Conservation (phyloP, 176 grass and related monocot genomes). For the Triticum monococcum region DNA sequence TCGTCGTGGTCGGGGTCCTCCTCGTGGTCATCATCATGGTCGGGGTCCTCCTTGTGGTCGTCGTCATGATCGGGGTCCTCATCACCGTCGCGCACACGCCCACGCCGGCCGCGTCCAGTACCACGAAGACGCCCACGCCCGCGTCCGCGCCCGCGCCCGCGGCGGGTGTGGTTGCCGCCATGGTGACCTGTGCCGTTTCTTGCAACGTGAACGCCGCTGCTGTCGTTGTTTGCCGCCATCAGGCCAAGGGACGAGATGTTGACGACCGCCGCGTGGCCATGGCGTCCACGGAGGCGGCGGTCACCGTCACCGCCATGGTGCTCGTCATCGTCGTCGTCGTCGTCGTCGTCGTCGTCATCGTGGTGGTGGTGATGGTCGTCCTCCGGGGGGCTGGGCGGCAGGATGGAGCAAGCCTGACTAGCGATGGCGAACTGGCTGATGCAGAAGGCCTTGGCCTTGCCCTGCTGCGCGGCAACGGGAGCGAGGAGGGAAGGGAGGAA, state of each 20-base stretch:
- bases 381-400: conserved; percentile 43
- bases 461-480: conserved; percentile 32
- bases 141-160: conserved; percentile 2
- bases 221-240: conserved; percentile 17
- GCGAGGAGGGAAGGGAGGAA: conserved; percentile 39
- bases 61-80: conserved; percentile 22
- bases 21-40: conserved; percentile 5
- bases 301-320: neutral
- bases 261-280: neutral
- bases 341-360: neutral
- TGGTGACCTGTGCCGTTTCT: conserved; percentile 36
- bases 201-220: neutral
- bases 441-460: conserved; percentile 61
- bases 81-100: neutral
- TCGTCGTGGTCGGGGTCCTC: conserved; percentile 16
- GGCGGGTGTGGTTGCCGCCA: conserved; percentile 26
- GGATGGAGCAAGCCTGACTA: conserved; percentile 71
- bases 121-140: conserved; percentile 9
- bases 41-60: conserved; percentile 9
- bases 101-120: neutral
- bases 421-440: conserved; percentile 77
- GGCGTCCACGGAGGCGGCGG: neutral
- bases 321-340: neutral
- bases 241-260: neutral
- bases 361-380: conserved; percentile 29